Evolutionary conservation across 139 green algal genomes (phyloP).

Genomic region (Coelastrella sp.): DNA sequence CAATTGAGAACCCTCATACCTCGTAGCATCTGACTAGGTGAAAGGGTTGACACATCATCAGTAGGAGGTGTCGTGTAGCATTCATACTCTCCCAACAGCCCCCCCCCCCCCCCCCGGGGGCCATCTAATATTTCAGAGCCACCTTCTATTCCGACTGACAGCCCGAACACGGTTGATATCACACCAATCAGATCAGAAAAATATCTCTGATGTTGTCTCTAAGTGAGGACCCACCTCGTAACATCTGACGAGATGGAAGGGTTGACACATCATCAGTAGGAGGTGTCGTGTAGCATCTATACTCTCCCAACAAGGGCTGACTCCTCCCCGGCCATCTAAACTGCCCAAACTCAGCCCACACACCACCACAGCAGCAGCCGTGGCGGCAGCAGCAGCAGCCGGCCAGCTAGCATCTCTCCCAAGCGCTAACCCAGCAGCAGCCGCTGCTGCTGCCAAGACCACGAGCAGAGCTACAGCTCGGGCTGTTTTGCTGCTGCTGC

Average conservation of each 20-base stretch:
- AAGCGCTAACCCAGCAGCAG: not conserved
- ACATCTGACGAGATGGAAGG: conserved; percentile 63
- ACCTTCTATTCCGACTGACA: too few relatives aligned
- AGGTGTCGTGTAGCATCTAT: conserved; percentile 81
- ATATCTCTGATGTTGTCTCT: too few relatives aligned
- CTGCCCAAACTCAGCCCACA: not conserved
- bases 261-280: conserved; percentile 78
- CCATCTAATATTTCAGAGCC: not conserved
- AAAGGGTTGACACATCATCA: conserved; percentile 75
- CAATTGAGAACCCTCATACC: conserved; percentile 51
- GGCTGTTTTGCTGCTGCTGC: not conserved
- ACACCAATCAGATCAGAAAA: too few relatives aligned
- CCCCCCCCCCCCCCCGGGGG: conserved; percentile 50
- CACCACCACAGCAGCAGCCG: conserved; percentile 2
- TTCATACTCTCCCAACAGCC: conserved; percentile 88
- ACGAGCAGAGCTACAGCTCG: not conserved
- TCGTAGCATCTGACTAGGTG: conserved; percentile 71
- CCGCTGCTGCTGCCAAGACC: conserved; percentile 8
- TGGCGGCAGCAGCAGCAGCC: not conserved
- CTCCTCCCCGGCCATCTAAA: conserved; percentile 39
- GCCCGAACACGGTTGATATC: too few relatives aligned
- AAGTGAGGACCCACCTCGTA: conserved; percentile 16
- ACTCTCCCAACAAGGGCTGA: conserved; percentile 88
- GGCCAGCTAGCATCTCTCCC: not conserved
- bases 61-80: conserved; percentile 77